A percentile compares a stretch with the other conserved stretches of the same genome.
phyloP scores from a whole-genome alignment of 345 rosid species.

The Ricinus communis region DNA sequence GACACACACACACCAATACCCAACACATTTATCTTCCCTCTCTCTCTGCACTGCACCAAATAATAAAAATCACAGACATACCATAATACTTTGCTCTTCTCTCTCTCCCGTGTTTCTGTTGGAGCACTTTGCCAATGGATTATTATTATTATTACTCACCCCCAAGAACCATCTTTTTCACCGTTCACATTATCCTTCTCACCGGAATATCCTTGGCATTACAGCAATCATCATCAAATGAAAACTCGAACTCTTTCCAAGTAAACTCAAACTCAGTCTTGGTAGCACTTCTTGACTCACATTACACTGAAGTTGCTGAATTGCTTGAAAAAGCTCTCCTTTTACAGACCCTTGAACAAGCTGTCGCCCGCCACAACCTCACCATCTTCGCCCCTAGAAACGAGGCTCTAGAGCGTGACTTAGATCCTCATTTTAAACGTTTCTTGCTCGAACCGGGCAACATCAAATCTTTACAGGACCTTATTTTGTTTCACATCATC shows the following conservation, averaged over 20 bases:
- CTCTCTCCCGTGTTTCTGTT: background rate
- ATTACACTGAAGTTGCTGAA: conserved; percentile 85
- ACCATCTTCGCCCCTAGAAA: conserved; percentile 93
- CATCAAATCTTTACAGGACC: conserved; percentile 72
- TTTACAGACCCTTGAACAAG: conserved; percentile 80
- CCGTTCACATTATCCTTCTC: conserved; percentile 1
- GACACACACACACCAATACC: no score
- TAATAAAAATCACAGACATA: no score
- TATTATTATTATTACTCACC: no score
- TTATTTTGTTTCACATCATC: conserved; percentile 72
- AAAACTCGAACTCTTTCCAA: conserved; percentile 17
- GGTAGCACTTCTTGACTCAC: conserved; percentile 95
- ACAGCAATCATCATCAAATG: conserved; percentile 12
- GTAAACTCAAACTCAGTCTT: conserved; percentile 90
- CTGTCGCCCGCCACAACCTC: conserved; percentile 76
- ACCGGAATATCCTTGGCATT: conserved; percentile 19
- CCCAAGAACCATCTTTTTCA: conserved; percentile 8
- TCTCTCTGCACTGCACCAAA: no score
- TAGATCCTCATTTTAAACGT: conserved; percentile 85
- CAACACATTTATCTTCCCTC: no score
- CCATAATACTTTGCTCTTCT: no score
- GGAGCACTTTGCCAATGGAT: conserved; percentile 14
- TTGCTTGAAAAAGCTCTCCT: conserved; percentile 89
- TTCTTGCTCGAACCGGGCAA: conserved; percentile 93
- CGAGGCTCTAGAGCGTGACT: conserved; percentile 76